Base-by-base conservation (phyloP, 2,329 filamentous ascomycete genomes). In the Blumeria graminis region DNA sequence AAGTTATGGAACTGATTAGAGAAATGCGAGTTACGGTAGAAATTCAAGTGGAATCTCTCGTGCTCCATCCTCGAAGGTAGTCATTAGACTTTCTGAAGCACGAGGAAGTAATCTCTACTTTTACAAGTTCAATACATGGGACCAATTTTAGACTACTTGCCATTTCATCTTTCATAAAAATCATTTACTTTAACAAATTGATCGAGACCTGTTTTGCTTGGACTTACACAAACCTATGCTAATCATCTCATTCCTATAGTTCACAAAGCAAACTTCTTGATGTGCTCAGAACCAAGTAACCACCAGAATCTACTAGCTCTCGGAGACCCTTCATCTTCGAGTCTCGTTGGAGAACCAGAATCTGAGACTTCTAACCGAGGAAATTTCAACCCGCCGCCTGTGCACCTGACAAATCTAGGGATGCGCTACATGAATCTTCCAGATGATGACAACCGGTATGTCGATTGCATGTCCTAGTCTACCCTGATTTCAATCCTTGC, bases 211-310 rank as follows among this genome's bases (percentile, higher is more conserved):
- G n/a, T 28, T 28, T 33, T 16, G 16, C 22, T 38, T 36, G n/a
- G 10, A n/a, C 3, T 7, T 11, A 34, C 13, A 16, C 5, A 39
- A 54, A 46, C 38, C 11, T 39, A 45, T 38, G 16, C 56, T 60
- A 58, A 58, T 56, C 54, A 54, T 38, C 9, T 22, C 32, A n/a
- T 32, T 38, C 59, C 57, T 57, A 58, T 33, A 55, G 55, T 55
- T 32, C 46, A 53, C 55, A 16, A 52, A 61, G 45, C 58, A 63
- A 59, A 62, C 63, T 60, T 62, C 63, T 66, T 67, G 63, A 68
- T 67, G 65, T 63, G 64, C 63, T 66, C 65, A 58, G 65, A 66
- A 67, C 61, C 65, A 63, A 62, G 62, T 65, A 66, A 65, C 58
- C 62, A 65, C 57, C 63, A 64, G 64, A 64, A 67, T 58, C 58